Evolutionary conservation across 371 early-diverging fungal genomes (phyloP), one percentile per base, ranked within the genome.

Genomic region (Blakeslea trispora): DNA sequence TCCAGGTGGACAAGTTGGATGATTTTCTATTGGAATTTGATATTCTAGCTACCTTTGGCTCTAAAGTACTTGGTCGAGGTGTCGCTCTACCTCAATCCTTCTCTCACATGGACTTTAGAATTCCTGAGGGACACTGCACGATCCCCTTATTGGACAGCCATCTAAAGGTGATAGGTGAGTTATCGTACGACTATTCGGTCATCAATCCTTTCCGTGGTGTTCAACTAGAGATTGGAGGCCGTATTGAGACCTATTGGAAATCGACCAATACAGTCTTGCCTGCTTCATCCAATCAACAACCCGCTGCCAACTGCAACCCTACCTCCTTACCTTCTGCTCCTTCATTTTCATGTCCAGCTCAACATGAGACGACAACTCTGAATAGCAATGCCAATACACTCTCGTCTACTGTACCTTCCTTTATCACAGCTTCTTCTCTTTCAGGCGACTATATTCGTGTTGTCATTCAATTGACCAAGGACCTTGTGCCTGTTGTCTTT

Each of bases 241-340:
- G 88, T 21, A 86, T 96, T 32, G 95, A 94, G 63, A 97, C 98
- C 0, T 97, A 97, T 55, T 97, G 98, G 98, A 96, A 96, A 73
- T 90, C 95, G 3, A 92, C 93, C 1, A 88, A 87, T 51, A 80
- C 83, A 14, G 64, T 83, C 10, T 68, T 75, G 41, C 75, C 74
- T 31, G n/a, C n/a, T n/a, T n/a, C n/a, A n/a, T 52, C 74, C 32
- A 37, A 4, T 2, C 37, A 37, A 11, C 7, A 28, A 7, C 28
- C 7, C 5, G 3, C 28, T 7, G 7, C 7, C 28, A 28, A 28
- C 28, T 28, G 28, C 3, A n/a, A n/a, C n/a, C n/a, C n/a, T n/a
- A n/a, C n/a, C n/a, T 32, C 32, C 11, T 37, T 14, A 14, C 37
- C 37, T 37, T 37, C 37, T 37, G 37, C 37, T 6, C 37, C 28